These are phyloP conservation scores for Leucosporidium yakuticum DNA, from an alignment of 768 basidiomycete genomes.

Conservation along the genomic window DNA sequence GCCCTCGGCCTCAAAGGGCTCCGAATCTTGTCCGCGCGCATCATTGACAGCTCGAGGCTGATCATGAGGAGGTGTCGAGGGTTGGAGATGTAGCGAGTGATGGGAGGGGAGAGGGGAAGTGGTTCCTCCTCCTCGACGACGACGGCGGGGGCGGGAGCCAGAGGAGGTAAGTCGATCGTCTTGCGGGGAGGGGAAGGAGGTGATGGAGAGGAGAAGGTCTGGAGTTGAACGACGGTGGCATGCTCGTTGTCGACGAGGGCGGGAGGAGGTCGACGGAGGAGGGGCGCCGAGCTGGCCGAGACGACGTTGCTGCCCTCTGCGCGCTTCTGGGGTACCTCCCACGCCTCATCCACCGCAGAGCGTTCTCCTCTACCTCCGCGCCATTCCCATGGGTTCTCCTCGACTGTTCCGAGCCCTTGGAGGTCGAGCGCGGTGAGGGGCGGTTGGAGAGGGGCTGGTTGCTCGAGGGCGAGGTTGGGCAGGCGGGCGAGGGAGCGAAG, in stretches of 20 bases:
- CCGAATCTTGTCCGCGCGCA: conserved; percentile 30
- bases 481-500: conserved; percentile 22
- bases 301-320: neutral
- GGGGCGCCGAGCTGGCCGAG: no score
- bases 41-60: conserved; percentile 33
- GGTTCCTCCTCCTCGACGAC: neutral
- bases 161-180: neutral
- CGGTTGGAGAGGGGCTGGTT: conserved; percentile 4
- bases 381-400: conserved; percentile 3
- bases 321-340: neutral
- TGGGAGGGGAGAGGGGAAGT: neutral
- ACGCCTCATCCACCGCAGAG: neutral
- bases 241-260: no score
- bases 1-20: conserved; percentile 26
- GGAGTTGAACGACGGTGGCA: neutral
- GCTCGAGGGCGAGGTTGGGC: conserved; percentile 18
- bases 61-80: conserved; percentile 31
- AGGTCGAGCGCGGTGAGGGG: neutral
- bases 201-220: conserved; percentile 1
- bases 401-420: neutral
- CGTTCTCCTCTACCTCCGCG: neutral
- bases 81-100: conserved; percentile 30
- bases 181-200: neutral
- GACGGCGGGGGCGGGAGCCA: neutral
- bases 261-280: no score